Base-by-base conservation (phyloP, 2,329 filamentous ascomycete genomes). In the Colletotrichum cuscutae region DNA sequence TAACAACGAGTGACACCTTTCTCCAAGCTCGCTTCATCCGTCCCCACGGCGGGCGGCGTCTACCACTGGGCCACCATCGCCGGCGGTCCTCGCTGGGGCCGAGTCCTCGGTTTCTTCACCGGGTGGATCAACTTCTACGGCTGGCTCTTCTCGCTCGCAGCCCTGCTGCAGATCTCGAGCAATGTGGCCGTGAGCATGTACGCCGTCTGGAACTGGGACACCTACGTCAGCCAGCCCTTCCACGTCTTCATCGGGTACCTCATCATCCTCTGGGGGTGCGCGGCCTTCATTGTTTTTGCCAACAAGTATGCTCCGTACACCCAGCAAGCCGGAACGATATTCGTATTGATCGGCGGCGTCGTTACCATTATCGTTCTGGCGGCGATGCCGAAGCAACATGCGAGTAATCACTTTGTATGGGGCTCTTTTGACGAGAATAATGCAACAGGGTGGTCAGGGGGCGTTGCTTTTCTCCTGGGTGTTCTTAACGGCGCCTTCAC, bases 401-500 rank as follows among this genome's bases (percentile, higher is more conserved):
- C 86, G 3, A 84, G 82, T 56, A 86, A 85, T 75, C 75, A 84
- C 32, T 88, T 87, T 35, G 88, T 91, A 9, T 92, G 89, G 89
- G 80, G 75, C 46, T 84, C 82, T 2, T 86, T 87, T 75, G 71
- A 80, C 5, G 82, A 85, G 75, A 84, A 87, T 72, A 88, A 88
- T 73, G 77, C 80, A 76, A 89, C 82, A 77, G 89, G 89, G 64
- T 89, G 80, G 88, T 82, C 76, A 76, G 84, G 89, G 57, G 90
- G 90, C 19, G 88, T 93, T n/a, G 90, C 90, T 2, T 93, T 93
- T 74, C 82, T 92, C 30, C 83, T 89, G 0, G 91, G 91, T 22
- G 91, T 93, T 79, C 84, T 93, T 28, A 93, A 92, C 76, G 91
- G 90, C 5, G 89, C 90, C 12, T 93, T 91, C 77, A 90, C 89